phyloP scores from a whole-genome alignment of 345 rosid genomes.

The Camelina neglecta region DNA sequence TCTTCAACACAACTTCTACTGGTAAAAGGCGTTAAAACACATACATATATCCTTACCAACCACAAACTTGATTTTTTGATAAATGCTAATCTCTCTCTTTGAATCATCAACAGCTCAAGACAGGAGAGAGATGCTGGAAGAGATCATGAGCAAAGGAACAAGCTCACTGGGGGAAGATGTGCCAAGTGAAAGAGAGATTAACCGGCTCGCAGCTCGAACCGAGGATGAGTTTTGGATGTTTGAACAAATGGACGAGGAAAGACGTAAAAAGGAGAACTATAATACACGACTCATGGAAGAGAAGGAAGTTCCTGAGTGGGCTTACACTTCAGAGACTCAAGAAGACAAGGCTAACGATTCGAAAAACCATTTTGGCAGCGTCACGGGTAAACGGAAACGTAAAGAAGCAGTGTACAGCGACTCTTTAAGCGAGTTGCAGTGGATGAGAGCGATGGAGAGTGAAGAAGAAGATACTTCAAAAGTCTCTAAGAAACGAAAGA shows the following conservation, averaged over 20 bases:
- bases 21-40: slow-evolving; percentile 71
- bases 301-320: slow-evolving; percentile 97
- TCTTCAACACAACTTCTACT: slow-evolving; percentile 95
- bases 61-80: background rate
- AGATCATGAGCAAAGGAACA: slow-evolving; percentile 91
- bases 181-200: slow-evolving; percentile 97
- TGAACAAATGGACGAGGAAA: slow-evolving; percentile 90
- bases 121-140: slow-evolving; percentile 81
- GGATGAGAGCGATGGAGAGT: slow-evolving; percentile 87
- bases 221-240: slow-evolving; percentile 83
- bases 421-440: slow-evolving; percentile 76
- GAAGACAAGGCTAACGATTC: slow-evolving; percentile 59
- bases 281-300: slow-evolving; percentile 87
- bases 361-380: slow-evolving; percentile 45
- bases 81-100: background rate
- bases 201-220: slow-evolving; percentile 87
- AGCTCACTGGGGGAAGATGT: slow-evolving; percentile 91
- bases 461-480: slow-evolving; percentile 61
- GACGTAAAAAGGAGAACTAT: slow-evolving; percentile 76
- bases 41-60: background rate
- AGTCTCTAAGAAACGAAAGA: slow-evolving; percentile 53
- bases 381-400: slow-evolving; percentile 75
- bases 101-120: slow-evolving; percentile 70
- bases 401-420: slow-evolving; percentile 77
- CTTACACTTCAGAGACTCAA: slow-evolving; percentile 55